Conservation (phyloP, 2,329 filamentous ascomycete genomes). For the Triangularia setosa region DNA sequence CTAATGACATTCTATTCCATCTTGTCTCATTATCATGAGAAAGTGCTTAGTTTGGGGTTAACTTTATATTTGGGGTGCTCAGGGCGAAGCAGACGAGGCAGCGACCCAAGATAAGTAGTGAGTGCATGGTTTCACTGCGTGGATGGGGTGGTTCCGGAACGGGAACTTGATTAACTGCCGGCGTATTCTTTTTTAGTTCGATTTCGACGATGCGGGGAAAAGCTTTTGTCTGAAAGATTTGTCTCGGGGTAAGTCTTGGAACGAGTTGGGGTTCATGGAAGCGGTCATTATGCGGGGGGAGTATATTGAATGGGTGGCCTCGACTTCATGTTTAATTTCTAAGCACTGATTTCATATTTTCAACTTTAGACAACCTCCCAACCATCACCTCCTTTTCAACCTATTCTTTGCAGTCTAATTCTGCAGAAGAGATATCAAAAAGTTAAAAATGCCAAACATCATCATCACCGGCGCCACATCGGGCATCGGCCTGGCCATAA, state of each 20-base stretch:
- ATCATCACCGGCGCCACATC: conserved; percentile 25
- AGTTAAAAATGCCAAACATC: conserved; percentile 17
- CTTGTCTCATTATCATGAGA: not conserved
- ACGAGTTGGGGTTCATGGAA: not conserved
- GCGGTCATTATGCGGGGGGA: not conserved
- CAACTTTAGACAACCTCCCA: too few species aligned
- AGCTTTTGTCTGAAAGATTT: not conserved
- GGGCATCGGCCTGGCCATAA: conserved; percentile 24
- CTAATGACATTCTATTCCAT: not conserved
- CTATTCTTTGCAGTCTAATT: too few species aligned
- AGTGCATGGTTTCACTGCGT: not conserved
- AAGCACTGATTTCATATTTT: too few species aligned
- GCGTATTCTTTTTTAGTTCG: not conserved
- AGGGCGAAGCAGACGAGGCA: too few species aligned
- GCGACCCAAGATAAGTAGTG: too few species aligned
- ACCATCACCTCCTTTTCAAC: too few species aligned
- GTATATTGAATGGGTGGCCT: too few species aligned
- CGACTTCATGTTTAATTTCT: too few species aligned
- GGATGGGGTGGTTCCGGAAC: not conserved
- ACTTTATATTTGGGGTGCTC: too few species aligned
- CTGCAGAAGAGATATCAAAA: too few species aligned
- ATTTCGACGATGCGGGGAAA: not conserved
- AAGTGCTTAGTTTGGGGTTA: too few species aligned
- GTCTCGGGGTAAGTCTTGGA: not conserved
- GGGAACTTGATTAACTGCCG: not conserved